Evolutionary conservation across 2,329 filamentous ascomycete genomes (phyloP).

Genomic region (Cordyceps fumosorosea): DNA sequence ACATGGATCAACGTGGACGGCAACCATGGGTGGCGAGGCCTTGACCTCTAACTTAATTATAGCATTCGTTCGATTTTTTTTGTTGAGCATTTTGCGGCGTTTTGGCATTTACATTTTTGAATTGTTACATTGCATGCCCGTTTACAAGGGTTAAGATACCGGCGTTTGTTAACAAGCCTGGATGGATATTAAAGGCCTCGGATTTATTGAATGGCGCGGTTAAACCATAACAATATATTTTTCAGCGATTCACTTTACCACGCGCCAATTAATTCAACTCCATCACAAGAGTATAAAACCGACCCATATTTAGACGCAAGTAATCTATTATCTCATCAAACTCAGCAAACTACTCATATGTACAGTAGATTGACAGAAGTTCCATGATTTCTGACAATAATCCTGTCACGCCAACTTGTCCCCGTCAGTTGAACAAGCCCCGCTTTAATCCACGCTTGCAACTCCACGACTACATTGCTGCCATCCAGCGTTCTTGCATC

Average conservation of each 20-base stretch:
- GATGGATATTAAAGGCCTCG: neutral
- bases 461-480: too few species aligned
- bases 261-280: too few species aligned
- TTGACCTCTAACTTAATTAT: constrained; percentile 29
- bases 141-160: neutral
- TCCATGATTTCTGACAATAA: too few species aligned
- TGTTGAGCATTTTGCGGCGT: constrained; percentile 15
- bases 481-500: neutral
- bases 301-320: too few species aligned
- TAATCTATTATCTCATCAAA: too few species aligned
- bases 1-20: constrained; percentile 79
- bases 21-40: constrained; percentile 48
- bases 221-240: neutral
- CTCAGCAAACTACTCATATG: too few species aligned
- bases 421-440: too few species aligned
- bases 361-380: too few species aligned
- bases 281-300: too few species aligned
- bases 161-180: neutral
- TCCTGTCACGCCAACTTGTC: too few species aligned
- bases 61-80: constrained; percentile 7
- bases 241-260: too few species aligned
- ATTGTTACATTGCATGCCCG: neutral
- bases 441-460: too few species aligned
- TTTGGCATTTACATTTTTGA: neutral
- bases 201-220: neutral